These are phyloP conservation scores for Chionographis japonica DNA, from an alignment of 106 monocot genomes.

Conservation along the genomic window DNA sequence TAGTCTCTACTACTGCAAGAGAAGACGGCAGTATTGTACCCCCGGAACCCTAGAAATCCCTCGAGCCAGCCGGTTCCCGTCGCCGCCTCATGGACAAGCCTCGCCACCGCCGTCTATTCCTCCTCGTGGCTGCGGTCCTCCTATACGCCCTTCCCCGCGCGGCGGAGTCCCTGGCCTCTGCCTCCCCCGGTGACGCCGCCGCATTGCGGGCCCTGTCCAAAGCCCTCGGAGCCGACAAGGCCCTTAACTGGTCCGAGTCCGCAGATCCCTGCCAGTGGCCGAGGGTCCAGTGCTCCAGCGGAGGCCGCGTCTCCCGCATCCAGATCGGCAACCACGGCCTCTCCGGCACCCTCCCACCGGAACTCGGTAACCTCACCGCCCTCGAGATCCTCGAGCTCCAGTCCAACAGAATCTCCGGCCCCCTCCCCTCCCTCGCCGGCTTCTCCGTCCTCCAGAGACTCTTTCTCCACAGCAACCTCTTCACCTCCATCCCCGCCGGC, in stretches of 20 bases:
- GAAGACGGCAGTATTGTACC: too few relatives aligned
- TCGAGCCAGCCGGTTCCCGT: conserved; percentile 20
- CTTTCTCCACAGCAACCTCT: conserved; percentile 31
- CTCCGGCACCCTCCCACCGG: conserved; percentile 30
- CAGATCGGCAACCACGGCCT: conserved; percentile 47
- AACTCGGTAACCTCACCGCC: conserved; percentile 36
- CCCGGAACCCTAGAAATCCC: too few relatives aligned
- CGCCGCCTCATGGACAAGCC: conserved; percentile 19
- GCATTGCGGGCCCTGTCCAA: conserved; percentile 38
- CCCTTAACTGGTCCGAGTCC: conserved; percentile 8
- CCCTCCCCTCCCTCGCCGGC: conserved; percentile 35
- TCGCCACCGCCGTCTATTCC: not conserved
- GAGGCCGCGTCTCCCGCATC: conserved; percentile 41
- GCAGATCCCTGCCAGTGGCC: conserved; percentile 54
- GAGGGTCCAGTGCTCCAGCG: conserved; percentile 30
- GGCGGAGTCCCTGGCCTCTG: not conserved
- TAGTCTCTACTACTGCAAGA: too few relatives aligned
- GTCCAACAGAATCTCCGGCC: conserved; percentile 39
- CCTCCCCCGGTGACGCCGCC: conserved; percentile 23
- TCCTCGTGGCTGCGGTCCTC: not conserved
- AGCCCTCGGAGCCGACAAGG: conserved; percentile 12
- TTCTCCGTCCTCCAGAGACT: conserved; percentile 23
- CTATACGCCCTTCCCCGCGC: not conserved
- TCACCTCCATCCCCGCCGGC: conserved; percentile 29
- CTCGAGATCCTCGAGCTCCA: conserved; percentile 54